phyloP scores from a whole-genome alignment of 805 yeast species.

The Yamadazyma paraphyllophila region DNA sequence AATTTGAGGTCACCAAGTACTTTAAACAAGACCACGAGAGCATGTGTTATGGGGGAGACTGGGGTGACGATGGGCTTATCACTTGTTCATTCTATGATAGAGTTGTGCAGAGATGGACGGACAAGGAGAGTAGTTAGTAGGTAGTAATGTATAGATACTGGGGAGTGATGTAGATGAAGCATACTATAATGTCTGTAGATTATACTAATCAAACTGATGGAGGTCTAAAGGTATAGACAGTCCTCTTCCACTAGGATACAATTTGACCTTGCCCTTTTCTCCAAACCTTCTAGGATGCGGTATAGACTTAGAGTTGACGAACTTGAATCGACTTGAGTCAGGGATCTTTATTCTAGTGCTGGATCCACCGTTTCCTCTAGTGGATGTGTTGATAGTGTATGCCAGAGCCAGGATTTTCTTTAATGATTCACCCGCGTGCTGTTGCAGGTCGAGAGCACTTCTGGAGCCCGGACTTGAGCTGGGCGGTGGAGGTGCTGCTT shows the following conservation, averaged over 20 bases:
- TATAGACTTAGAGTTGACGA: slow-evolving; percentile 61
- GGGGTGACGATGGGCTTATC: slow-evolving; percentile 55
- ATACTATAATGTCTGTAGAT: too few relatives aligned
- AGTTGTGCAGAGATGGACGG: slow-evolving; percentile 71
- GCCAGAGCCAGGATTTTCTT: slow-evolving; percentile 64
- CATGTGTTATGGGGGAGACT: slow-evolving; percentile 95
- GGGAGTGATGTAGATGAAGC: too few relatives aligned
- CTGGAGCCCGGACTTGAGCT: slow-evolving; percentile 17
- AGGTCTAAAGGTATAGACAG: slow-evolving; percentile 84
- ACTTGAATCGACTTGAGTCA: slow-evolving; percentile 62
- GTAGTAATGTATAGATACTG: too few relatives aligned
- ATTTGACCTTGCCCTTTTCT: slow-evolving; percentile 50
- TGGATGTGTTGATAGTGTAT: slow-evolving; percentile 52
- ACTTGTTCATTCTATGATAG: slow-evolving; percentile 94
- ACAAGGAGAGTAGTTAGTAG: too few relatives aligned
- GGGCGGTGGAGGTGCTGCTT: slow-evolving; percentile 36
- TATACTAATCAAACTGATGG: slow-evolving; percentile 23
- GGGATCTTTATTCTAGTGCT: slow-evolving; percentile 50
- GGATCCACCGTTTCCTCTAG: slow-evolving; percentile 13
- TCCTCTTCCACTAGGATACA: slow-evolving; percentile 95
- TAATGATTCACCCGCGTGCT: slow-evolving; percentile 48
- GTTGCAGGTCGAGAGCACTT: slow-evolving; percentile 36
- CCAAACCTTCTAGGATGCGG: slow-evolving; percentile 87
- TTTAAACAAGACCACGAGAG: slow-evolving; percentile 76
- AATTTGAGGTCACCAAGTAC: slow-evolving; percentile 34